phyloP scores from a whole-genome alignment of 1,284 basidiomycete species.

The Coriolopsis trogii region DNA sequence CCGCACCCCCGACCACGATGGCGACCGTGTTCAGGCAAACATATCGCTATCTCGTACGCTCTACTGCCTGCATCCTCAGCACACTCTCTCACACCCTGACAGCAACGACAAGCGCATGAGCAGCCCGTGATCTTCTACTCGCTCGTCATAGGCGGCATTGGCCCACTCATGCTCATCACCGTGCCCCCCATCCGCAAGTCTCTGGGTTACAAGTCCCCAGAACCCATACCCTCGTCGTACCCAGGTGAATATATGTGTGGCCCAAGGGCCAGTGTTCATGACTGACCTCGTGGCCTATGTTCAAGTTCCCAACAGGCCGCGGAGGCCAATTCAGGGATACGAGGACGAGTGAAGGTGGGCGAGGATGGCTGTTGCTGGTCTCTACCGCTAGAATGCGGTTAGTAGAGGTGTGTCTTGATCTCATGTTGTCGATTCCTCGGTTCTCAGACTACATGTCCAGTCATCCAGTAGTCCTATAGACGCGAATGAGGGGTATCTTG shows the following conservation, averaged over 20 bases:
- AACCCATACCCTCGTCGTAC: slow-evolving; percentile 82
- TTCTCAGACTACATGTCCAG: too few relatives aligned
- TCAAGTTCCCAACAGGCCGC: slow-evolving; percentile 52
- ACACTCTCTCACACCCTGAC: not conserved
- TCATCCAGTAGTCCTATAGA: too few relatives aligned
- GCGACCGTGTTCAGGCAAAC: slow-evolving; percentile 49
- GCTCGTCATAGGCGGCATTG: slow-evolving; percentile 72
- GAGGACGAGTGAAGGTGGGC: slow-evolving; percentile 42
- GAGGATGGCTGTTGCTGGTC: not conserved
- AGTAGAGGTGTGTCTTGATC: slow-evolving; percentile 19
- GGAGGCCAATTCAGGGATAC: slow-evolving; percentile 52
- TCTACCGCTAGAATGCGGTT: too few relatives aligned
- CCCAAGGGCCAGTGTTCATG: not conserved
- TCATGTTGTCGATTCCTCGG: too few relatives aligned
- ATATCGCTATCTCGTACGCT: slow-evolving; percentile 53
- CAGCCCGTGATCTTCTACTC: slow-evolving; percentile 93
- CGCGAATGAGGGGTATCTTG: too few relatives aligned
- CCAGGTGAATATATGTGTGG: slow-evolving; percentile 66
- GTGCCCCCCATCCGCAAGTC: slow-evolving; percentile 81
- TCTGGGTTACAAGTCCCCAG: slow-evolving; percentile 75
- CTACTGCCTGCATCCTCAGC: not conserved
- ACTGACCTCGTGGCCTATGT: not conserved
- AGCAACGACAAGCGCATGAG: slow-evolving; percentile 89
- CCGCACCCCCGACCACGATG: slow-evolving; percentile 35
- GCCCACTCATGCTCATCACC: slow-evolving; percentile 75